Evolutionary conservation across 257 asterid species (phyloP), one percentile per base, ranked within the genome.

Genomic region (Mitragyna speciosa): DNA sequence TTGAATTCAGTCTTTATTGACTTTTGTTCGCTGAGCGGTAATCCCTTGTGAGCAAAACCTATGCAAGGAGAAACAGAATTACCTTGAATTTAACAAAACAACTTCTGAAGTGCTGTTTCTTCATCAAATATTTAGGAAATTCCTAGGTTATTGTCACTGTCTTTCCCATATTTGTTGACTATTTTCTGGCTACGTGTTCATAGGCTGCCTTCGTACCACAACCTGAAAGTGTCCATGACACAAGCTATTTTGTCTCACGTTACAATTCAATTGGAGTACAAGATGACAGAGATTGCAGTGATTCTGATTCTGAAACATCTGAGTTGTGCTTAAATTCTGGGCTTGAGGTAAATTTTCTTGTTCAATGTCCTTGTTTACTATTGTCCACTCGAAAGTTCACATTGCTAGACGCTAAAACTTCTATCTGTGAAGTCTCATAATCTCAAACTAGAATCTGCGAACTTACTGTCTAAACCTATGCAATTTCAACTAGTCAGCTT

Each of bases 161-260:
- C 28, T 58, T 54, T 69, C 43, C 73, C 8, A 45, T 36, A 39
- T 33, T 70, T 36, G 19, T 61, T 79, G 17, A 71, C n/a, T 59
- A 48, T 12, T 41, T 79, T 45, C 31, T 16, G 47, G 30, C 65
- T 3, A 76, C 82, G 81, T 80, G 77, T 86, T 78, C 78, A 70
- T 75, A 95, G 98, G 99, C 98, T 77, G 97, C 90, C 85, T 95
- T 95, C 87, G 93, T 95, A 58, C 98, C 98, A 7, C 91, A 91
- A 84, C 93, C 99, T 71, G 98, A 95, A 81, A 85, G 96, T 47
- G 71, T 86, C 73, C 94, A 92, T 84, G 99, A 95, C 89, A 95
- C 97, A 7, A 95, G 98, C 82, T 95, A 93, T 84, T 93, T 95
- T 84, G 92, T 93, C 45, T 86, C 96, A 73, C 91, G 99, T 66